A percentile compares a stretch with the other conserved stretches of the same genome.
Evolutionary conservation across 192 early-diverging fungal genomes (phyloP).

Genomic region (Umbelopsis isabellina): DNA sequence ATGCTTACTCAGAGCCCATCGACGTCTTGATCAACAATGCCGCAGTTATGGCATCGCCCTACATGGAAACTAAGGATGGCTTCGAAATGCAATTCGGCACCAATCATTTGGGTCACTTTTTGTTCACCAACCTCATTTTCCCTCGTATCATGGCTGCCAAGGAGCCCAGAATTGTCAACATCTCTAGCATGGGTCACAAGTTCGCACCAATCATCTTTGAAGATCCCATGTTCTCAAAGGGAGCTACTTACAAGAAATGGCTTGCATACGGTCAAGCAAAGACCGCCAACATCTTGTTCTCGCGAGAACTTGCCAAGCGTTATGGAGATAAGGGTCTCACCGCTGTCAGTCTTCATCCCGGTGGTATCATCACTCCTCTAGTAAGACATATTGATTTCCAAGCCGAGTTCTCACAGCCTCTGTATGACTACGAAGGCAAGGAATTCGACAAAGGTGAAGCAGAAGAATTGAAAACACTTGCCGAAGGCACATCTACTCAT

Average conservation of each 20-base stretch:
- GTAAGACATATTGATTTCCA: no score
- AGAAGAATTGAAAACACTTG: background rate
- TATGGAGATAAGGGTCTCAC: background rate
- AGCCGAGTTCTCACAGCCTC: no score
- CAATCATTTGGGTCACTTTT: constrained; percentile 66
- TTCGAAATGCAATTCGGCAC: constrained; percentile 69
- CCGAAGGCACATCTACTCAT: background rate
- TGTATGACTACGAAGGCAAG: no score
- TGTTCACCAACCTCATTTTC: constrained; percentile 41
- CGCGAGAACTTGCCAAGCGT: constrained; percentile 16
- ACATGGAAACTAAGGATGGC: constrained; percentile 51
- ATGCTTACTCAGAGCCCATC: background rate
- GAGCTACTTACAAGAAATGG: background rate
- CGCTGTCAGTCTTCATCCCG: background rate
- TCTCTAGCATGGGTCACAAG: constrained; percentile 40
- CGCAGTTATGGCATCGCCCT: constrained; percentile 64
- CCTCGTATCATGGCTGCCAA: constrained; percentile 35
- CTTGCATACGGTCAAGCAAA: constrained; percentile 40
- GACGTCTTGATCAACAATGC: constrained; percentile 59
- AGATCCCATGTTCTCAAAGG: background rate
- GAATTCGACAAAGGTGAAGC: no score
- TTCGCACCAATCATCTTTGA: no score
- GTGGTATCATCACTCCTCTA: background rate
- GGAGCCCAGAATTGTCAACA: constrained; percentile 23
- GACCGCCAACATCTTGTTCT: constrained; percentile 56